phyloP scores from a whole-genome alignment of 495 filamentous ascomycete species.

The Xylaria nigripes region DNA sequence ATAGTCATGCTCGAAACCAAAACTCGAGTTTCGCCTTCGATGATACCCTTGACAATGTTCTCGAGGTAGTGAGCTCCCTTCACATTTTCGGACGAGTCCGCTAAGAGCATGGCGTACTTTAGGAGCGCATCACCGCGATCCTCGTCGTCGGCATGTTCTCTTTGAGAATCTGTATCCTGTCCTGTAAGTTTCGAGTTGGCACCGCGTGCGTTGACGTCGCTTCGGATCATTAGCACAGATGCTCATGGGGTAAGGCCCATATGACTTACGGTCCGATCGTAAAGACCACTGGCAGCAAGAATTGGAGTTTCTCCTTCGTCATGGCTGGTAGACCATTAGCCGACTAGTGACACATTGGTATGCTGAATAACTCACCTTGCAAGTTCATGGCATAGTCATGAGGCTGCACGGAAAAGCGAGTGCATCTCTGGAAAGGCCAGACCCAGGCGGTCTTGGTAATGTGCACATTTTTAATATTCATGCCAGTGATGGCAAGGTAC shows the following conservation, averaged over 20 bases:
- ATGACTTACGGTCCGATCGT: conserved; percentile 58
- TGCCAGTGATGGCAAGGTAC: conserved; percentile 79
- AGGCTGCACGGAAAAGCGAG: conserved; percentile 53
- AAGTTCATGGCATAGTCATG: conserved; percentile 69
- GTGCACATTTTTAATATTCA: conserved; percentile 57
- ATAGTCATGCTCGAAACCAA: conserved; percentile 75
- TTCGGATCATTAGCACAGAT: conserved; percentile 5
- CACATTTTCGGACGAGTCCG: conserved; percentile 36
- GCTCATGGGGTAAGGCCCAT: not conserved
- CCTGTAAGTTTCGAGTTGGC: conserved; percentile 25
- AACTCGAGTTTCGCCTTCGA: conserved; percentile 75
- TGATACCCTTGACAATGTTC: conserved; percentile 81
- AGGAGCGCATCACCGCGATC: conserved; percentile 49
- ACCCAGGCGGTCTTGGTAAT: conserved; percentile 68
- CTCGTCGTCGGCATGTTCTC: conserved; percentile 27
- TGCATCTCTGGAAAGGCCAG: conserved; percentile 56
- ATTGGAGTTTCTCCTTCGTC: conserved; percentile 77
- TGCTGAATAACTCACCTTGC: conserved; percentile 31
- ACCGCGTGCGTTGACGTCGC: conserved; percentile 49
- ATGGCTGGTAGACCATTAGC: conserved; percentile 43
- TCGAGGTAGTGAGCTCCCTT: conserved; percentile 59
- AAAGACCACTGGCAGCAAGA: conserved; percentile 72
- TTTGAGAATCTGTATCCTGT: not conserved
- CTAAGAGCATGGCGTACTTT: conserved; percentile 71
- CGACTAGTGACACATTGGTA: not conserved